Percentiles rank a stretch among this genome's conserved stretches.
phyloP scores from a whole-genome alignment of 176 grass and related monocot species.

The Pontederia paniculata region DNA sequence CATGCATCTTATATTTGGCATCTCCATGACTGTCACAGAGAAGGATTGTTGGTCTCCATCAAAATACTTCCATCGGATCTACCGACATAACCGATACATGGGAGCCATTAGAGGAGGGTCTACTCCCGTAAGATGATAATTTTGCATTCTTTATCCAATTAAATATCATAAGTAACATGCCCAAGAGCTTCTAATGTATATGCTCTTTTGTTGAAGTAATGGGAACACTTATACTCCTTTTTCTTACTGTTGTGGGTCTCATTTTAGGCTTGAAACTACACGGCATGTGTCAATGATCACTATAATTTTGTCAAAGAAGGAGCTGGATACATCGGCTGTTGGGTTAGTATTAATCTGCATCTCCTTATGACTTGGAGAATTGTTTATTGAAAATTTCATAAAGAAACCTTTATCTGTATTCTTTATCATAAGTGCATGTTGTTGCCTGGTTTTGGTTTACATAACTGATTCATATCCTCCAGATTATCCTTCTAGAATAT shows the following conservation, averaged over 20 bases:
- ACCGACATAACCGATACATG: constrained; percentile 97
- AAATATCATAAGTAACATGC: too few relatives aligned
- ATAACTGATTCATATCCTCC: too few relatives aligned
- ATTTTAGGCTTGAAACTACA: constrained; percentile 79
- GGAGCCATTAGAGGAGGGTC: constrained; percentile 97
- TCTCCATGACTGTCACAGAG: constrained; percentile 38
- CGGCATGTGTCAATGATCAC: constrained; percentile 90
- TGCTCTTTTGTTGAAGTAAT: background rate
- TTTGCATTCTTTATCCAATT: constrained; percentile 5
- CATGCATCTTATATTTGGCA: background rate
- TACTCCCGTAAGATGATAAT: constrained; percentile 77
- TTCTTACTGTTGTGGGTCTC: constrained; percentile 5
- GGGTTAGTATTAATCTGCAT: constrained; percentile 46
- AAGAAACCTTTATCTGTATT: background rate
- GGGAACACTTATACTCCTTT: background rate
- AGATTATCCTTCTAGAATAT: too few relatives aligned
- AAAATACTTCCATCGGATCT: constrained; percentile 67
- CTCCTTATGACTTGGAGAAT: background rate
- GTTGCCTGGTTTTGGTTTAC: too few relatives aligned
- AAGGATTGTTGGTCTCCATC: constrained; percentile 94
- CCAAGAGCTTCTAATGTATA: too few relatives aligned
- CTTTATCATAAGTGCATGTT: background rate
- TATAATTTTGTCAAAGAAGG: constrained; percentile 81
- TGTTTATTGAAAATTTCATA: background rate
- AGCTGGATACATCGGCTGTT: constrained; percentile 56